Evolutionary conservation across 139 green algal species (phyloP), one percentile per base, ranked within the genome.

Genomic region (Chlorella sp.): DNA sequence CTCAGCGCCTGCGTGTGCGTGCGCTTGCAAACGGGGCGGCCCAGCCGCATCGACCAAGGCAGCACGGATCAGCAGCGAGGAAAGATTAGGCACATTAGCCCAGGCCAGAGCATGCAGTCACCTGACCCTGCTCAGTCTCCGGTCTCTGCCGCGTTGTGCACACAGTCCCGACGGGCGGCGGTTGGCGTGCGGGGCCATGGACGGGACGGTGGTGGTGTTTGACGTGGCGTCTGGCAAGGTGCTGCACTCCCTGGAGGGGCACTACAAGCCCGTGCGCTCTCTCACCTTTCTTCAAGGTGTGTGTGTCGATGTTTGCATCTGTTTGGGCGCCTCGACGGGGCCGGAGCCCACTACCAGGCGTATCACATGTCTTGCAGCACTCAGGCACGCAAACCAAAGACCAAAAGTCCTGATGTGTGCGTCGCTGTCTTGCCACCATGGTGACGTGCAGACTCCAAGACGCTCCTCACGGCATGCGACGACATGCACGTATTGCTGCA

Each of bases 401-500:
- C n/a, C n/a, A n/a, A n/a, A n/a, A n/a, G n/a, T n/a, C 31, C 32
- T 71, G 65, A 32, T 60, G 65, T 63, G 55, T 62, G 70, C 24
- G 24, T 14, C 23, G 55, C 55, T 63, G 55, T 63, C 17, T 29
- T n/a, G 20, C 27, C 63, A 30, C n/a, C n/a, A n/a, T n/a, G n/a
- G n/a, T n/a, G n/a, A n/a, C 31, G 22, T 79, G 81, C 87, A 90
- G 90, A 96, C 69, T 89, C 77, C 31, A 84, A 83, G 67, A 74
- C 86, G 67, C 80, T 97, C 34, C 69, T 95, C 49, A 96, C 91
- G 0, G 93, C 86, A 0, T 96, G 88, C 36, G 93, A 98, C 77
- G 93, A 98, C 89, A 91, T 90, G 83, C 93, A 97, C 71, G 50
- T 83, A 34, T 87, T 95, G 66, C 64, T 97, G 70, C 97, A 96